These are phyloP conservation scores for Volvox carteri DNA, from an alignment of 163 green algal genomes.

Conservation along the genomic window DNA sequence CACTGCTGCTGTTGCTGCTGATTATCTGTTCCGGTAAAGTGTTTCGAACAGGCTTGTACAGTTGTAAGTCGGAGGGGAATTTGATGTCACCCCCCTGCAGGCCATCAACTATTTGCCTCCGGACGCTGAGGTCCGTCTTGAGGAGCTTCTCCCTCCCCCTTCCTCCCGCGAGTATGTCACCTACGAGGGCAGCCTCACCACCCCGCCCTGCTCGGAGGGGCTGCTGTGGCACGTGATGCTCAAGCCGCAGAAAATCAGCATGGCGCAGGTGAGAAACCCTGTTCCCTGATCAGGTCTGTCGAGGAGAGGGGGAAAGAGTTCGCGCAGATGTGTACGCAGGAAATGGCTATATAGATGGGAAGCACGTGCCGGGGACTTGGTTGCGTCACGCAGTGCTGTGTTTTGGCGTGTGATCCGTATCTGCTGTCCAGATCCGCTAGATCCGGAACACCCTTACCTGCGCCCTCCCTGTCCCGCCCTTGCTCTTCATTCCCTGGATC, in stretches of 20 bases:
- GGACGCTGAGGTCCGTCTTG: not conserved
- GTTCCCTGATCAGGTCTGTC: not conserved
- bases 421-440: not conserved
- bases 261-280: not conserved
- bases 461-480: no score
- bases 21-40: no score
- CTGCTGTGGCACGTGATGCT: constrained; percentile 62
- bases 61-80: no score
- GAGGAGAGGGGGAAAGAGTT: not conserved
- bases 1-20: no score
- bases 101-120: constrained; percentile 9
- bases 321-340: not conserved
- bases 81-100: no score
- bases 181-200: constrained; percentile 62
- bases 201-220: constrained; percentile 62
- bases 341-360: no score
- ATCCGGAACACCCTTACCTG: not conserved
- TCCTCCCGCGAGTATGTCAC: constrained; percentile 32
- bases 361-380: no score
- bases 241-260: constrained; percentile 17
- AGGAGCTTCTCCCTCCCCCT: constrained; percentile 1
- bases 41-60: no score
- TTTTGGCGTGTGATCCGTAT: no score
- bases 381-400: no score
- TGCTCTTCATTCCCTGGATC: no score